Evolutionary conservation across 2,329 filamentous ascomycete species (phyloP), one percentile per base, ranked within the genome.

Genomic region (Beauveria rudraprayagi): DNA sequence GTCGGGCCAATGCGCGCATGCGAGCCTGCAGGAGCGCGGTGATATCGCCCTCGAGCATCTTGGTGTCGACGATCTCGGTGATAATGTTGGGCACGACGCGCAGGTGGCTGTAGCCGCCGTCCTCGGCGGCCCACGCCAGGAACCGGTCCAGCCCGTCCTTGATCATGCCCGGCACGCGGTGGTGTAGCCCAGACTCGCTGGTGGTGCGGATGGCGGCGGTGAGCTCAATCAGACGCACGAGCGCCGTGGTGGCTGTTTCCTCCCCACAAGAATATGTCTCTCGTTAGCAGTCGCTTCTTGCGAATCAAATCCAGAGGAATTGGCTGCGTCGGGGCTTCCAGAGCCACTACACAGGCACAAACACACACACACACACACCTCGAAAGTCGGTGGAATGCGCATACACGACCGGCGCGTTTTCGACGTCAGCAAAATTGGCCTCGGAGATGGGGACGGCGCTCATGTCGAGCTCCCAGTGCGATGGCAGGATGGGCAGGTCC

Each of bases 391-490:
- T 72, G 10, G 53, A 63, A 41, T 72, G 70, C 0, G 76, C 73
- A 61, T 75, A 77, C 28, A 78, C 70, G 11, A 77, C 65, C 2
- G 76, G 71, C n/a, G 67, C 66, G 6, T 66, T 65, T 4, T 70
- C 66, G 7, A 70, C 66, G 1, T 67, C 69, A 11, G 69, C 70
- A 55, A 78, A 78, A 14, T 76, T 65, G 7, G 66, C 63, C 16
- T 73, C 73, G 1, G 71, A 70, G 28, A 78, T 71, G 11, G 76
- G 76, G 1, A 78, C 69, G 1, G 70, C 73, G 8, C 73, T 66
- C n/a, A 78, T 71, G 56, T 77, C 75, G 16, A 76, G 65, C 16
- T 70, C 67, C 76, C 76, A 78, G 34, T 75, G 71, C 5, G 67
- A 61, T 1, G 77, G 76, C 11, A 78, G 64, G 34, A 78, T 70